Base-by-base conservation (phyloP, 768 basidiomycete genomes). In the Rhodotorula babjevae region DNA sequence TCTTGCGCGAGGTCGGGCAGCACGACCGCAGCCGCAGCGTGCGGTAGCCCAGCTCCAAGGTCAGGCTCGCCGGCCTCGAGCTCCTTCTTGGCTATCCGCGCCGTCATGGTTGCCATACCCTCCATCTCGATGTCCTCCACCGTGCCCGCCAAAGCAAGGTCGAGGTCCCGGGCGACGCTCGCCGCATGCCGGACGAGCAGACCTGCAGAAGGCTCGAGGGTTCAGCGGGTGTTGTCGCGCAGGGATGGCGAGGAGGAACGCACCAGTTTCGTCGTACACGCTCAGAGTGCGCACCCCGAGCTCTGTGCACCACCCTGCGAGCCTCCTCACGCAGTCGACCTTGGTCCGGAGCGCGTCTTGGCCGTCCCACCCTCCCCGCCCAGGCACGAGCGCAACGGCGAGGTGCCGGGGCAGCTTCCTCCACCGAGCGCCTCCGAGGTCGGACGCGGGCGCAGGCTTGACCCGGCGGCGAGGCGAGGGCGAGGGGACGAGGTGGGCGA, bases 241-340 rank as follows among this genome's bases (percentile, higher is more conserved):
- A 21, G 29, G 10, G 29, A 9, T 23, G n/a, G n/a, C n/a, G n/a
- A n/a, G n/a, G 44, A 6, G 55, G 29, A 27, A 27, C 73, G 63
- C 25, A 74, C 73, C 74, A 0, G 64, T 60, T 49, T 68, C 62
- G 33, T 71, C 70, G 23, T 75, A 75, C 29, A 71, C 69, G 11
- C 49, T 63, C 49, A 75, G 42, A 2, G 60, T 52, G 6, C 10
- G 5, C 10, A 71, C 31, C 5, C 64, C 70, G 21, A 75, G 61
- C 61, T 68, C 42, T 2, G 33, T 58, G 10, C 53, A 46, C 69
- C 69, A 71, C 3, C 31, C 18, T 0, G 61, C 5, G 6, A 74
- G 55, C 11, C 25, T 14, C 23, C 19, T 16, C 0, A 70, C n/a
- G 27, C 64, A 33, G 25, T 42, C 18, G 29, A 57, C 58, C 42